Evolutionary conservation across 2,329 filamentous ascomycete species (phyloP).

Genomic region (Botrytis galanthina): DNA sequence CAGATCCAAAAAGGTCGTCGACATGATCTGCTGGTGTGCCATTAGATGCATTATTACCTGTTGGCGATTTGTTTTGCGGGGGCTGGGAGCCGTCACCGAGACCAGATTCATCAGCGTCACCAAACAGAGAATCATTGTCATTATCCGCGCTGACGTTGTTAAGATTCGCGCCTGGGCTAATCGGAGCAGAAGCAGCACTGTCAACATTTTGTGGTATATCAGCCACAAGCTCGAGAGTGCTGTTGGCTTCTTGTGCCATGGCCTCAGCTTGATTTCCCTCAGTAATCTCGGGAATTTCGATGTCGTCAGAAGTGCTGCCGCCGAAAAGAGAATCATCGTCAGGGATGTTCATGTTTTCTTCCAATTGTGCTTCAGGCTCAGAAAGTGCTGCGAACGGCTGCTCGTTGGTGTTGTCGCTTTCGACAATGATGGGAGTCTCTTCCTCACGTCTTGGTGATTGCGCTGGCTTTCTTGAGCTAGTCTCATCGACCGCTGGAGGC

Average conservation of each 20-base stretch:
- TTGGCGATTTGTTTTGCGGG: fast-evolving
- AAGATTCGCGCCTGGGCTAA: fast-evolving
- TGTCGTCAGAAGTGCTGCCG: fast-evolving
- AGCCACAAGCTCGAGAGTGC: not conserved
- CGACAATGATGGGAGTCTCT: fast-evolving
- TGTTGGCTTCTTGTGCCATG: fast-evolving
- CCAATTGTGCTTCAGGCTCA: fast-evolving
- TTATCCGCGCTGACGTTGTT: not conserved
- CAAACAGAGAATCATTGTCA: not conserved
- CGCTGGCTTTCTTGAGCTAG: too few relatives aligned
- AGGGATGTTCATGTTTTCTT: not conserved
- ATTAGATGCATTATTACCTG: not conserved
- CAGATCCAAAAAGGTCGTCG: not conserved
- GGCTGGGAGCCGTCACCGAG: not conserved
- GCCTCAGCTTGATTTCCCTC: not conserved
- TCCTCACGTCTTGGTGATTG: not conserved
- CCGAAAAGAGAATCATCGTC: not conserved
- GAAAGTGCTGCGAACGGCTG: fast-evolving
- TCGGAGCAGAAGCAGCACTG: not conserved
- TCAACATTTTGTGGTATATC: fast-evolving
- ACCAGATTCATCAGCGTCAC: not conserved
- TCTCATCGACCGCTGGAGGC: not conserved
- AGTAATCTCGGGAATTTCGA: fast-evolving
- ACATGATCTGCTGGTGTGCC: not conserved
- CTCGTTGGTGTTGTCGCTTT: not conserved